Evolutionary conservation across 2,329 filamentous ascomycete species (phyloP).

Genomic region (Zarea fungicola): DNA sequence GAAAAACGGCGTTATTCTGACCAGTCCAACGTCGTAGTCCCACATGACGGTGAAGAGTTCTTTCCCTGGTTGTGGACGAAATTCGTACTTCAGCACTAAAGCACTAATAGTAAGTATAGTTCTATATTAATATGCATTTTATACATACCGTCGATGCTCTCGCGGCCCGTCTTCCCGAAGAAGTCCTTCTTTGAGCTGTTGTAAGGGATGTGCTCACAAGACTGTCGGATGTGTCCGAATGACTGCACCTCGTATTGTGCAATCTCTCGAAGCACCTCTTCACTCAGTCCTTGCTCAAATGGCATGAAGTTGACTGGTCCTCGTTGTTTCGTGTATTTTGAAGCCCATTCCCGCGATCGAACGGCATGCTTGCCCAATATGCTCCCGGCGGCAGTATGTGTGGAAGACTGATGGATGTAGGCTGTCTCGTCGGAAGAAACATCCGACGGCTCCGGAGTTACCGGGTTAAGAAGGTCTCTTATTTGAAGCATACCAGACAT

Average conservation of each 20-base stretch:
- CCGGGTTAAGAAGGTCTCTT: conserved; percentile 10
- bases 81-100: conserved; percentile 78
- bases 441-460: conserved; percentile 8
- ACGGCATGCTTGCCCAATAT: not conserved
- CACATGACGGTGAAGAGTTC: conserved; percentile 77
- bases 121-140: not conserved
- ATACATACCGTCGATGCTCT: conserved; percentile 75
- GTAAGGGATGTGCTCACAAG: conserved; percentile 78
- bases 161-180: conserved; percentile 75
- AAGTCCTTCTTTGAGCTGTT: conserved; percentile 92
- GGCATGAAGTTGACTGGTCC: conserved; percentile 70
- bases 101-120: conserved; percentile 10
- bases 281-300: conserved; percentile 57
- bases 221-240: conserved; percentile 55
- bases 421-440: conserved; percentile 6
- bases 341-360: conserved; percentile 7
- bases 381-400: not conserved
- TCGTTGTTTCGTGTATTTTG: conserved; percentile 40
- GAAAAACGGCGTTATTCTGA: conserved; percentile 92
- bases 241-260: conserved; percentile 61
- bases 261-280: conserved; percentile 52
- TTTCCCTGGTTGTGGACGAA: conserved; percentile 65
- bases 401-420: not conserved
- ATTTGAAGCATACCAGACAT: conserved; percentile 10
- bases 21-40: conserved; percentile 94